These are phyloP conservation scores for Zizania palustris DNA, from an alignment of 202 grass and related monocot genomes.

Conservation along the genomic window DNA sequence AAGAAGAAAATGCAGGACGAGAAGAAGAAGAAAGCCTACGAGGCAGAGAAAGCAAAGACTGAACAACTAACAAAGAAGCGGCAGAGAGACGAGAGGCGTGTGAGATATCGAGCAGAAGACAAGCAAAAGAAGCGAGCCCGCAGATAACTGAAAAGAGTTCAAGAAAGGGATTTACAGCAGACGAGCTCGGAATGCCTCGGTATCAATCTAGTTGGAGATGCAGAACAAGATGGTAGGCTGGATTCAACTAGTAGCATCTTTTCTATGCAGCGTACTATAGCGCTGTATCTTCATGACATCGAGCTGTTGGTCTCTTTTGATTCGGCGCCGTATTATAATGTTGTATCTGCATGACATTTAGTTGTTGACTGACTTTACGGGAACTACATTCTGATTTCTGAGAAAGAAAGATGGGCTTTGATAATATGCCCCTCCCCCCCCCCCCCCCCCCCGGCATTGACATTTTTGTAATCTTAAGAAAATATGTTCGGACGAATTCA, in stretches of 20 bases:
- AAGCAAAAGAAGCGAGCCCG: slow-evolving; percentile 76
- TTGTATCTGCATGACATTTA: neutral
- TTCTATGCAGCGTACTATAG: neutral
- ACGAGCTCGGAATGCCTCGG: neutral
- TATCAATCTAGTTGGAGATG: neutral
- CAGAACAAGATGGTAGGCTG: neutral
- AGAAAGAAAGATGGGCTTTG: neutral
- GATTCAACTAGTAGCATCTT: neutral
- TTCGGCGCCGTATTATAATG: neutral
- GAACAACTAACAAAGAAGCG: slow-evolving; percentile 78
- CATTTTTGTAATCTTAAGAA: no score
- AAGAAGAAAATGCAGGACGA: slow-evolving; percentile 70
- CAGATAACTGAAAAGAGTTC: slow-evolving; percentile 22
- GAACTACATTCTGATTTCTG: neutral
- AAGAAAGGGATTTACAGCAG: slow-evolving; percentile 9
- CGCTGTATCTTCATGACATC: neutral
- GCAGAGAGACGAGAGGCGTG: slow-evolving; percentile 74
- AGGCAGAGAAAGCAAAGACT: slow-evolving; percentile 75
- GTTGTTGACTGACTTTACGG: neutral
- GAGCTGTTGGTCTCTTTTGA: slow-evolving; percentile 20
- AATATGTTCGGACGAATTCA: no score
- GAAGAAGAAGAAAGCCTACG: slow-evolving; percentile 72
- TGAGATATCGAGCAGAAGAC: slow-evolving; percentile 82
- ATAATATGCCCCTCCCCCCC: no score
- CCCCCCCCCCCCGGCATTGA: no score